Conservation (phyloP, 306 rosid genomes). For the Morella rubra region DNA sequence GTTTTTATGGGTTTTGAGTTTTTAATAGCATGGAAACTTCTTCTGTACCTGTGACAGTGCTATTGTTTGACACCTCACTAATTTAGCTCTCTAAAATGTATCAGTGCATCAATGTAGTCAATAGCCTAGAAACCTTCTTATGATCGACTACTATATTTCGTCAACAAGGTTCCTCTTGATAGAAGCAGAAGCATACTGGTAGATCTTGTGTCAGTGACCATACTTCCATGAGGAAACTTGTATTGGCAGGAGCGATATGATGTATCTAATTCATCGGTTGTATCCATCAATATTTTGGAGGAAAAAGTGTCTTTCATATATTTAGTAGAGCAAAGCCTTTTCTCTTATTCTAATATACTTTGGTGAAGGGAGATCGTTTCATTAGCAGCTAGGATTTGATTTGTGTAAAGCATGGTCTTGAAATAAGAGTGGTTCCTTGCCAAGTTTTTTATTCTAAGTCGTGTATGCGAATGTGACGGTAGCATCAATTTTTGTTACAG, state of each 20-base stretch:
- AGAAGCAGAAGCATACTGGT: background rate
- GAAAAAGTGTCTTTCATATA: background rate
- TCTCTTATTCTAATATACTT: background rate
- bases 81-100: background rate
- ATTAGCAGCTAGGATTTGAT: background rate
- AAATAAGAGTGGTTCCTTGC: background rate
- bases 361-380: background rate
- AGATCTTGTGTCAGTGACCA: background rate
- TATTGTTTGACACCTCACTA: background rate
- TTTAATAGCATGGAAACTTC: no score
- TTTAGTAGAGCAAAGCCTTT: background rate
- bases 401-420: background rate
- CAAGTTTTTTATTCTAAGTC: background rate
- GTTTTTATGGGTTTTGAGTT: background rate
- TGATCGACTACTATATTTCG: background rate
- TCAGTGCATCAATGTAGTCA: no score
- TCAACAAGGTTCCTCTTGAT: background rate
- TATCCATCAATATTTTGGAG: no score
- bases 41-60: no score
- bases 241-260: background rate
- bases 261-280: background rate
- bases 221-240: background rate
- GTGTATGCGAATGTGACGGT: constrained; percentile 14
- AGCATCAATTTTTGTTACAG: constrained; percentile 50
- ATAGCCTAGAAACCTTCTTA: no score